Base-by-base conservation (phyloP, 2,329 filamentous ascomycete species). In the Colletotrichum horii region DNA sequence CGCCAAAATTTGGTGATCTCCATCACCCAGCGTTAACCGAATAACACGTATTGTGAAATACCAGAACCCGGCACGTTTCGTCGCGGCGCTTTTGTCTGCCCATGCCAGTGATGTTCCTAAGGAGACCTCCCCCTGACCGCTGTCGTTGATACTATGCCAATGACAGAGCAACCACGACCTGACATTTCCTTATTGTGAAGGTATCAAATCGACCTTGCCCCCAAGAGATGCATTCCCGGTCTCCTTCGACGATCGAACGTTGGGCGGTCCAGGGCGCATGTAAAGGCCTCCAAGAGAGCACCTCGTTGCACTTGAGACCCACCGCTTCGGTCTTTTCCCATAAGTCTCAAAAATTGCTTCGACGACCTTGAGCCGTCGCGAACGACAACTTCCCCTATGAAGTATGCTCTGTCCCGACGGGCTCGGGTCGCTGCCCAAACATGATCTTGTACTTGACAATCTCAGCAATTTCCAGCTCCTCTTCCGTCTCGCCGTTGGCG, bases 381-480 rank as follows among this genome's bases (percentile, higher is more conserved):
- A 22, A 14, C 22, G 70, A 28, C n/a, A 60, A 22, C 12, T 15
- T 73, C 64, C 26, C 58, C 48, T 78, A 78, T 28, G 83, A 80
- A 77, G 82, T 79, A 22, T 34, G 30, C 30, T 80, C 83, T 61
- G 87, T 87, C 38, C 92, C 92, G 70, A 98, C 94, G 61, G 96
- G 96, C 85, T 98, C 96, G 7, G 96, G 96, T 62, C 96, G 89
- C 76, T 90, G 91, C 22, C 93, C 93, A 84, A 98, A 98, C 61
- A 98, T 86, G 78, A 98, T 87, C 87, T 98, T 98, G 82, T 94
- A 94, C 87, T 93, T 94, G 78, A 98, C 89, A 79, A 98, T 92
- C 84, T 98, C 96, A 67, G 96, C 92, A 78, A 98, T 91, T 85
- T 98, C 96, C 68, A 98, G 83, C 71, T 93, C 91, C 73, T 87